Evolutionary conservation across 139 green algal genomes (phyloP).

Genomic region (Haematococcus lacustris): DNA sequence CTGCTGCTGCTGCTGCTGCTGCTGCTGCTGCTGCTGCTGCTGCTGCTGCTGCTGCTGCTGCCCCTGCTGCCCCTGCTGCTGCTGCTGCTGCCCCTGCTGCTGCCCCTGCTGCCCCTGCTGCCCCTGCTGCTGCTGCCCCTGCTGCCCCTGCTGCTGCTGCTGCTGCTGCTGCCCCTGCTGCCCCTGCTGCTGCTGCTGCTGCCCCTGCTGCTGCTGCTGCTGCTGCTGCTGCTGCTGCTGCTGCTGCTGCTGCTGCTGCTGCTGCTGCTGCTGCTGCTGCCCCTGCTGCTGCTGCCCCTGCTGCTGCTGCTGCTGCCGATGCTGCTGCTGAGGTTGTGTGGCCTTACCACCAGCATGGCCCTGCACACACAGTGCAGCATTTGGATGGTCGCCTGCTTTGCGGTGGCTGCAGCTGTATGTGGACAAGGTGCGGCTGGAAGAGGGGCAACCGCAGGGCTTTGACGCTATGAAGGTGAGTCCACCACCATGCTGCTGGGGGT

Average conservation of each 20-base stretch:
- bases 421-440: slow-evolving; percentile 67
- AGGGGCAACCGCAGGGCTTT: slow-evolving; percentile 50
- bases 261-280: not conserved
- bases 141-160: no score
- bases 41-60: not conserved
- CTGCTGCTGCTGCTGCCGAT: not conserved
- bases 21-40: not conserved
- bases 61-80: no score
- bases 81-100: not conserved
- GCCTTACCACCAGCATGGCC: no score
- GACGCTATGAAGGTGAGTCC: slow-evolving; percentile 68
- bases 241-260: not conserved
- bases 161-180: not conserved
- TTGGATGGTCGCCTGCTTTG: not conserved
- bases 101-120: no score
- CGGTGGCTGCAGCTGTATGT: slow-evolving; percentile 67
- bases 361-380: no score
- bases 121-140: not conserved
- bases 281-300: not conserved
- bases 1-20: not conserved
- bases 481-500: no score
- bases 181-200: slow-evolving; percentile 2
- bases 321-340: no score
- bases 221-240: slow-evolving; percentile 1
- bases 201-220: not conserved